These are phyloP conservation scores for Phaffomyces antillensis DNA, from an alignment of 805 yeast species.

Conservation along the genomic window DNA sequence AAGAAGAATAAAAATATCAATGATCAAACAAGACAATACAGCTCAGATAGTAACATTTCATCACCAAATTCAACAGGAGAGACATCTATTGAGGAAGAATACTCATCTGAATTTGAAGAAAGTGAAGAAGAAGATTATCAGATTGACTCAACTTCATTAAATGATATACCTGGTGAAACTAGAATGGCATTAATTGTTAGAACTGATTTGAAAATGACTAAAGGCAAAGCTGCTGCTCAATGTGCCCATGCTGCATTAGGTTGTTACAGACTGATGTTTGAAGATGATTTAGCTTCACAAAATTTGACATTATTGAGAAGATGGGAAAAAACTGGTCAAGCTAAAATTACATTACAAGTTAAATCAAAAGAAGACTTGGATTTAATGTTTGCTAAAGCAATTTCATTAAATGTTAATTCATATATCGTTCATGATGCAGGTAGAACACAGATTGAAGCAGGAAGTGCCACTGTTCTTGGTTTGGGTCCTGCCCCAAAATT, in stretches of 20 bases:
- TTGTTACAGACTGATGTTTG: conserved; percentile 63
- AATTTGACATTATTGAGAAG: conserved; percentile 58
- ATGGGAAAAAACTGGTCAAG: conserved; percentile 87
- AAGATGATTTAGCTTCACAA: conserved; percentile 41
- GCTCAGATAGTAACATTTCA: conserved; percentile 3
- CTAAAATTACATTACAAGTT: conserved; percentile 82
- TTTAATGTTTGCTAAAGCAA: conserved; percentile 70
- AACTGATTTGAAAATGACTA: conserved; percentile 83
- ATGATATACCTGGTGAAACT: conserved; percentile 70
- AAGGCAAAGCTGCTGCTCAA: conserved; percentile 96
- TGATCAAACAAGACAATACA: background rate
- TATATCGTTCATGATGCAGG: conserved; percentile 93
- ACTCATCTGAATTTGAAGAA: conserved; percentile 33
- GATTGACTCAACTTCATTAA: conserved; percentile 52
- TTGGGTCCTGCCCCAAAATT: conserved; percentile 92
- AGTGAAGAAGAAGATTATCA: conserved; percentile 50
- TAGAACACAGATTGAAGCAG: conserved; percentile 92
- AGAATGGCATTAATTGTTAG: conserved; percentile 85
- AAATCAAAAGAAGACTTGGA: conserved; percentile 65
- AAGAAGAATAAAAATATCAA: background rate
- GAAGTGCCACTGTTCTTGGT: conserved; percentile 94
- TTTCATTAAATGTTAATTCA: conserved; percentile 70
- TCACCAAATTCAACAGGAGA: conserved; percentile 11
- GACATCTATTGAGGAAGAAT: conserved; percentile 19
- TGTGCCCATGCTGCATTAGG: conserved; percentile 97